Evolutionary conservation across 192 early-diverging fungal genomes (phyloP).

Genomic region (Fimicolochytrium jonesii): DNA sequence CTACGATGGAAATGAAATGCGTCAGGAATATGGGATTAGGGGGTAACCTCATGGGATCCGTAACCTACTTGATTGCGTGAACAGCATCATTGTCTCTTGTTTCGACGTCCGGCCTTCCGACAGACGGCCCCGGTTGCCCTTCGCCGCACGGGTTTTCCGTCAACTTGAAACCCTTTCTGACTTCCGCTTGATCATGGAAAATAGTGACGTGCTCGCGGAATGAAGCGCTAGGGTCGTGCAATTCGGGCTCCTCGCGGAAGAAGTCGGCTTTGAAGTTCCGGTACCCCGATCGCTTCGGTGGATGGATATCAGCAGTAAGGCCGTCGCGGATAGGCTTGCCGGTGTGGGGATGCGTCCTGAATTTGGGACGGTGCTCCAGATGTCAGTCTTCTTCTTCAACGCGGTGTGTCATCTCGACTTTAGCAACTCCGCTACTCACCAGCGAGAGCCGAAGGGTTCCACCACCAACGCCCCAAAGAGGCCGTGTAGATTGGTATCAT

Average conservation of each 20-base stretch:
- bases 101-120: neutral
- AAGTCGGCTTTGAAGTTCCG: neutral
- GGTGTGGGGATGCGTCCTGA: conserved; percentile 8
- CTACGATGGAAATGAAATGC: neutral
- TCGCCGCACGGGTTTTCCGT: neutral
- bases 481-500: conserved; percentile 7
- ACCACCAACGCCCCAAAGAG: conserved; percentile 12
- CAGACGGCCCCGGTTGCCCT: neutral
- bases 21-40: neutral
- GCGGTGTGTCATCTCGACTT: too few species aligned
- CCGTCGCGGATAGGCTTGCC: conserved; percentile 5
- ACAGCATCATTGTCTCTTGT: neutral
- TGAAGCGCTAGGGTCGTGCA: neutral
- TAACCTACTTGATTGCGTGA: conserved; percentile 10
- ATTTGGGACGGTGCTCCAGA: too few species aligned
- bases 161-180: neutral
- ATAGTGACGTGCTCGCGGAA: conserved; percentile 6
- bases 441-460: conserved; percentile 11
- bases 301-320: conserved; percentile 11
- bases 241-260: neutral
- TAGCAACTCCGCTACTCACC: neutral
- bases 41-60: neutral
- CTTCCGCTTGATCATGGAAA: neutral
- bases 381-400: too few species aligned
- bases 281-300: neutral